Conservation (phyloP, 306 rosid genomes). For the Cajanus cajan region DNA sequence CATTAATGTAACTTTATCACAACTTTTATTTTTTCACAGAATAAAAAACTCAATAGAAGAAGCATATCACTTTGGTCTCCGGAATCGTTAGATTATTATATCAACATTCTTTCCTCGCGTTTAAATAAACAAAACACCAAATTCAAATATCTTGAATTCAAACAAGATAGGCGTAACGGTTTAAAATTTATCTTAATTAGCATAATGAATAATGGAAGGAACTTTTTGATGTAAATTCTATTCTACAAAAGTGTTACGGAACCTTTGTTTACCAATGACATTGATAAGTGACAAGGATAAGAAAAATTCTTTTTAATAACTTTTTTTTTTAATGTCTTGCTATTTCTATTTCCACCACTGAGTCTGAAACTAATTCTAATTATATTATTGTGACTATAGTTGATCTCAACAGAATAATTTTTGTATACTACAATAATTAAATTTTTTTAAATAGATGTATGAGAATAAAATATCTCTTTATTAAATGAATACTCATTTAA, state of each 20-base stretch:
- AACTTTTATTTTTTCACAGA: background rate
- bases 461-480: too few relatives aligned
- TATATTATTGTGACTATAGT: too few relatives aligned
- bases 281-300: background rate
- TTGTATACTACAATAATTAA: too few relatives aligned
- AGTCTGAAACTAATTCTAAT: too few relatives aligned
- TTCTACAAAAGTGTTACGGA: background rate
- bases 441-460: too few relatives aligned
- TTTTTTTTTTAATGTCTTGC: too few relatives aligned
- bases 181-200: background rate
- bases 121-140: background rate
- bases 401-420: too few relatives aligned
- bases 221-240: background rate
- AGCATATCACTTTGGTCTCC: background rate
- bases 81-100: background rate
- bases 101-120: background rate
- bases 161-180: background rate
- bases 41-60: background rate
- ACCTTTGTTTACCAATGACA: background rate
- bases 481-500: too few relatives aligned
- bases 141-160: constrained; percentile 15
- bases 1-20: background rate
- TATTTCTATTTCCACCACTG: too few relatives aligned
- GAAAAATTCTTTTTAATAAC: background rate
- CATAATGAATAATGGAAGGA: background rate